Evolutionary conservation across 2,329 filamentous ascomycete species (phyloP).

Genomic region (Tolypocladium amazonense): DNA sequence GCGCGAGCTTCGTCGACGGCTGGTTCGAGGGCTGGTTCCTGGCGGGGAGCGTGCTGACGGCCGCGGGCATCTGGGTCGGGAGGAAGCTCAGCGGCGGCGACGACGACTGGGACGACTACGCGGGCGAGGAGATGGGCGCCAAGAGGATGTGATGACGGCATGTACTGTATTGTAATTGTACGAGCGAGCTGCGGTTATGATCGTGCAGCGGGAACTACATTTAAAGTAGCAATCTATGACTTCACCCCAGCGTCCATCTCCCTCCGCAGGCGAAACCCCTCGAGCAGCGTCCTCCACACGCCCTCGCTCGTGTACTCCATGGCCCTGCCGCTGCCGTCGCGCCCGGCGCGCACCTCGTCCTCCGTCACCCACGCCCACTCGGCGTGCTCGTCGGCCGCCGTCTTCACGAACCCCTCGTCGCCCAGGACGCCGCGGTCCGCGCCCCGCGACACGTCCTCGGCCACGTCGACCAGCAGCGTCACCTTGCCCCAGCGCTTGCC

Average conservation of each 20-base stretch:
- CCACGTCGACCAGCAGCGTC: not conserved
- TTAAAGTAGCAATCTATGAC: not conserved
- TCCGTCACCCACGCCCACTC: not conserved
- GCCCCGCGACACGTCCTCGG: not conserved
- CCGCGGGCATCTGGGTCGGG: constrained; percentile 62
- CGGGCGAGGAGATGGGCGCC: constrained; percentile 58
- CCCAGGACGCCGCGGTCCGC: not conserved
- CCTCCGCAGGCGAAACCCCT: constrained; percentile 15
- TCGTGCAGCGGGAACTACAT: not conserved
- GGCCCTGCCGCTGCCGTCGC: not conserved
- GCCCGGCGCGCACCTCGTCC: not conserved
- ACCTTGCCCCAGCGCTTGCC: not conserved
- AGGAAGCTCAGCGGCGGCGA: constrained; percentile 26
- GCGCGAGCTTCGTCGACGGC: not conserved
- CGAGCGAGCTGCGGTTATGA: not conserved
- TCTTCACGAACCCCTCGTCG: not conserved
- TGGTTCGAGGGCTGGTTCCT: constrained; percentile 91
- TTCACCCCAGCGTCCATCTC: not conserved
- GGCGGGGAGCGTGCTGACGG: constrained; percentile 54
- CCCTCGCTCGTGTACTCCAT: constrained; percentile 22
- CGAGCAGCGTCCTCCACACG: constrained; percentile 18
- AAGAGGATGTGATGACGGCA: constrained; percentile 43
- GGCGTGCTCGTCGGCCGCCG: not conserved
- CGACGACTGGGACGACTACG: constrained; percentile 51
- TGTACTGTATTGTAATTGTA: not conserved